Percentiles rank a stretch among this genome's conserved stretches.
These are phyloP conservation scores for Trichoderma arundinaceum DNA, from an alignment of 2,329 filamentous ascomycete species.

Conservation along the genomic window DNA sequence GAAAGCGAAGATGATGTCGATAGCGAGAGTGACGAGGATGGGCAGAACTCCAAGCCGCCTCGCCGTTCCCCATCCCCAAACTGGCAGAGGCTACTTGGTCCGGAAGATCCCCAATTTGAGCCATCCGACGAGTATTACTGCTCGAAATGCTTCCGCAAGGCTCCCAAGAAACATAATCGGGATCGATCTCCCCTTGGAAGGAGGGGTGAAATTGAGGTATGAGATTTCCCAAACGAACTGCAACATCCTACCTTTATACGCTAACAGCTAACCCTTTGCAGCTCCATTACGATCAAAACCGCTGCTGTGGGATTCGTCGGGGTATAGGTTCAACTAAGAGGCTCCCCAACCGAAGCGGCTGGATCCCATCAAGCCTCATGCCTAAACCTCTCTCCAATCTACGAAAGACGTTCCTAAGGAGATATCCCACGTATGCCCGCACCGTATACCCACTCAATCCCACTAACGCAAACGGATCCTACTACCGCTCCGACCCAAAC, in stretches of 20 bases:
- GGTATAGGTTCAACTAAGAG: conserved; percentile 31
- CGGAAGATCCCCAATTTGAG: conserved; percentile 36
- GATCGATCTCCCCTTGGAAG: conserved; percentile 33
- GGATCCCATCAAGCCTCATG: conserved; percentile 38
- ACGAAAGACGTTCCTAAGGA: conserved; percentile 37
- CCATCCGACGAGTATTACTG: conserved; percentile 43
- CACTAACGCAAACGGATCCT: conserved; percentile 32
- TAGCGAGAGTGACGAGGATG: conserved; percentile 29
- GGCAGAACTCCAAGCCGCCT: background rate
- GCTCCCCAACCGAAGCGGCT: conserved; percentile 45
- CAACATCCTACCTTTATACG: background rate
- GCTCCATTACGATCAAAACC: conserved; percentile 35
- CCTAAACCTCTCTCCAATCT: conserved; percentile 33
- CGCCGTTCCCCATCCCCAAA: conserved; percentile 38
- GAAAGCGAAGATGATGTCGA: conserved; percentile 22
- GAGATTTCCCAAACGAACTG: background rate
- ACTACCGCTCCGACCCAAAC: conserved; percentile 44
- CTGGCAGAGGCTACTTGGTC: conserved; percentile 39
- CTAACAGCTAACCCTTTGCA: conserved; percentile 9
- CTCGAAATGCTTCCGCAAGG: conserved; percentile 43
- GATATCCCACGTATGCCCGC: conserved; percentile 39
- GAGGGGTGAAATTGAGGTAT: conserved; percentile 36
- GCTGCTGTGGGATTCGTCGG: conserved; percentile 41
- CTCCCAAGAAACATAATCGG: conserved; percentile 38
- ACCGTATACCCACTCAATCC: conserved; percentile 41